Conservation (phyloP, 73 alveolate genomes). For the Tetrahymena malaccensis region DNA sequence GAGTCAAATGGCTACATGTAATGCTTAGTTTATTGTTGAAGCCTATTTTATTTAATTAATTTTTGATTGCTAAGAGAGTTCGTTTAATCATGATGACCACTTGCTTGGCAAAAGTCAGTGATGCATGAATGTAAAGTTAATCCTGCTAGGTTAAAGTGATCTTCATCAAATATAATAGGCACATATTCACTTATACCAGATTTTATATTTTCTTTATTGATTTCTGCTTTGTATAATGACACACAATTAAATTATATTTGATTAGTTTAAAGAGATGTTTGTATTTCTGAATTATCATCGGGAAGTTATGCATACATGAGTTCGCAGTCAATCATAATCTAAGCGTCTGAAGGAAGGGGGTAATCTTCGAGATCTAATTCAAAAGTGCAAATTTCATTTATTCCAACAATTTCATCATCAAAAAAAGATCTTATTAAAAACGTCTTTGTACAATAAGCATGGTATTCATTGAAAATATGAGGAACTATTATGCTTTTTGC, state of each 20-base stretch:
- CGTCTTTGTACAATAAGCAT: background rate
- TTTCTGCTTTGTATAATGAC: background rate
- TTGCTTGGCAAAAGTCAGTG: background rate
- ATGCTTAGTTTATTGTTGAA: background rate
- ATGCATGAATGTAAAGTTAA: background rate
- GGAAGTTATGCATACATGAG: background rate
- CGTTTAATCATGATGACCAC: background rate
- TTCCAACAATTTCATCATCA: background rate
- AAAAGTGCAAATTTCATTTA: background rate
- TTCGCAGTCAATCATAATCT: background rate
- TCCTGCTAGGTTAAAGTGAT: background rate
- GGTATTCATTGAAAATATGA: background rate
- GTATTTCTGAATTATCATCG: background rate
- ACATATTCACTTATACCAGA: background rate
- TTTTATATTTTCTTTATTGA: background rate
- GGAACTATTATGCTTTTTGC: background rate
- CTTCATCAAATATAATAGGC: background rate
- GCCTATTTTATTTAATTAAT: background rate
- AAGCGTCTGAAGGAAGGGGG: background rate
- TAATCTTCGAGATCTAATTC: background rate
- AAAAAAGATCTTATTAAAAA: background rate
- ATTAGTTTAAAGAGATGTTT: background rate
- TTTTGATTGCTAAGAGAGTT: background rate
- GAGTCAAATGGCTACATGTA: background rate
- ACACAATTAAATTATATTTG: background rate